A percentile compares a stretch with the other conserved stretches of the same genome.
These are phyloP conservation scores for Lotus japonicus DNA, from an alignment of 306 rosid species.

Conservation along the genomic window DNA sequence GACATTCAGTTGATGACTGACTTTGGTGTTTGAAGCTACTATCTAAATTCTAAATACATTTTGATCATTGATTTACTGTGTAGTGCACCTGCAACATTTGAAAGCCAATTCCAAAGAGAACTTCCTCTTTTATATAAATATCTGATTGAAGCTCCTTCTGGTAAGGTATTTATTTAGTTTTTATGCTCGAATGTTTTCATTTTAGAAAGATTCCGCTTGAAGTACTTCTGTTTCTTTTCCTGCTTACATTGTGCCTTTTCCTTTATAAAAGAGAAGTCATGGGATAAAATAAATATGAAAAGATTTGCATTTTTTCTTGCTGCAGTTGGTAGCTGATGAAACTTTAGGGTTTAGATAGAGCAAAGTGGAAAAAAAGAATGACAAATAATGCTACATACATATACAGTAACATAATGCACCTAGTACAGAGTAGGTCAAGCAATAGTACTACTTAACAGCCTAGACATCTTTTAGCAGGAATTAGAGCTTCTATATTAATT, in stretches of 20 bases:
- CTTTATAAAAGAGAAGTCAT: not conserved
- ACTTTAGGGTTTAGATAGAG: constrained; percentile 1
- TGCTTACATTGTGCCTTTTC: not conserved
- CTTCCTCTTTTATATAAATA: constrained; percentile 55
- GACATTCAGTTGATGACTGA: not conserved
- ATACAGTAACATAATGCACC: not conserved
- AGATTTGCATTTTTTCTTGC: not conserved
- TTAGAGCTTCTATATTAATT: not conserved
- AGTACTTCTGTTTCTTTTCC: constrained; percentile 9
- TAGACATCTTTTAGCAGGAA: not conserved
- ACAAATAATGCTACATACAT: not conserved
- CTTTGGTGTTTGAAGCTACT: constrained; percentile 1
- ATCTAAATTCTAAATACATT: not conserved
- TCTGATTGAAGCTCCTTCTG: constrained; percentile 51
- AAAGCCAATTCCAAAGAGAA: constrained; percentile 56
- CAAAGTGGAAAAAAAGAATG: not conserved
- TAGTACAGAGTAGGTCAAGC: not conserved
- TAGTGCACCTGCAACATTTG: constrained; percentile 78
- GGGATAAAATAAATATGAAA: not conserved
- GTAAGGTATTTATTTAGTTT: constrained; percentile 44
- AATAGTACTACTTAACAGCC: not conserved
- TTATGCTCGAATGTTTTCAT: not conserved
- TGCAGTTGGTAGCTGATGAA: not conserved
- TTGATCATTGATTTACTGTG: constrained; percentile 22
- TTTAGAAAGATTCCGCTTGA: not conserved